These are phyloP conservation scores for Cucurbita ficifolia DNA, from an alignment of 306 rosid species.

Conservation along the genomic window DNA sequence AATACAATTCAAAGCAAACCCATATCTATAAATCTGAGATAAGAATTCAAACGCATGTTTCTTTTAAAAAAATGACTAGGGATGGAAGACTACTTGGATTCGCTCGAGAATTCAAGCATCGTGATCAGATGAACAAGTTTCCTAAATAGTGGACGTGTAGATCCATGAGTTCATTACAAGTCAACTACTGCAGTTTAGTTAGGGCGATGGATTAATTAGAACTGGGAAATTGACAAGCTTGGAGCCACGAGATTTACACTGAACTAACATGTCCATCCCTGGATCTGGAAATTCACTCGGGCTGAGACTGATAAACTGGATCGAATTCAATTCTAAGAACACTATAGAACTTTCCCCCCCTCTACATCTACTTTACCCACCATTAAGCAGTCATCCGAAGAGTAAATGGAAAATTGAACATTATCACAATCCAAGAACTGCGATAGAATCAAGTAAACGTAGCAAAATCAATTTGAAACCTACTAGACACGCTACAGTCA, in stretches of 20 bases:
- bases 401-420: neutral
- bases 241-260: neutral
- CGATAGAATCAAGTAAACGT: neutral
- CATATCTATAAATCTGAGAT: neutral
- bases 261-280: neutral
- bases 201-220: neutral
- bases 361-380: neutral
- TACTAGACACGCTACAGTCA: neutral
- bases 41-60: neutral
- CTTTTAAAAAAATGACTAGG: neutral
- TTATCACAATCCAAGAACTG: neutral
- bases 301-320: neutral
- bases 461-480: neutral
- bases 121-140: neutral
- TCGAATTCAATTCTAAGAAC: neutral
- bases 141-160: neutral
- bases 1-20: neutral
- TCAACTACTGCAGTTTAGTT: neutral
- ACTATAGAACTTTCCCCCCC: neutral
- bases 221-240: neutral
- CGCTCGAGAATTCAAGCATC: too few relatives aligned
- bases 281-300: neutral
- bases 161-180: neutral
- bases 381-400: neutral
- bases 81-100: too few relatives aligned